Evolutionary conservation across 1,284 basidiomycete genomes (phyloP).

Genomic region (Ustilago sp.): DNA sequence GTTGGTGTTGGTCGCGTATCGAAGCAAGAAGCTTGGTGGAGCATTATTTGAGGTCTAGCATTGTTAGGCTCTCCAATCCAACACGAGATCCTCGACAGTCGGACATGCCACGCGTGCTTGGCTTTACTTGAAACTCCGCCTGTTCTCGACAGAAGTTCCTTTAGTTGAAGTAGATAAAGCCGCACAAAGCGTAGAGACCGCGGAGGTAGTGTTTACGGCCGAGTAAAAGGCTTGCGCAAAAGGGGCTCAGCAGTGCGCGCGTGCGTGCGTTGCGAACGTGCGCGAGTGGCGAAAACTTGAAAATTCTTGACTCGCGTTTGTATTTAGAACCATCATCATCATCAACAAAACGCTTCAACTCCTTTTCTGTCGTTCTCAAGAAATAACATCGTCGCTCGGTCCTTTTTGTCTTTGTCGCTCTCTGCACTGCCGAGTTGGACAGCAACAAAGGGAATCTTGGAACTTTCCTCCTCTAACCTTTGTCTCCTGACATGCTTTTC

Average conservation of each 20-base stretch:
- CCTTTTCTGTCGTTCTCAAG: neutral
- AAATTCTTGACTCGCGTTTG: too few relatives aligned
- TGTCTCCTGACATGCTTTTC: neutral
- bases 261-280: too few relatives aligned
- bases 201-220: too few relatives aligned
- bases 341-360: too few relatives aligned
- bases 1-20: neutral
- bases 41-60: neutral
- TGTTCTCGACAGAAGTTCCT: slow-evolving; percentile 10
- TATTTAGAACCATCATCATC: too few relatives aligned
- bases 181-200: too few relatives aligned
- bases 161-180: too few relatives aligned
- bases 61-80: neutral
- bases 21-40: neutral
- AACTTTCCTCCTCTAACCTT: slow-evolving; percentile 2
- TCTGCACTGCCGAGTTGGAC: slow-evolving; percentile 6
- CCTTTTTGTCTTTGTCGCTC: neutral
- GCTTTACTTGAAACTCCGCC: neutral
- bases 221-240: too few relatives aligned
- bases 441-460: neutral
- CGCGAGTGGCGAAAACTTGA: too few relatives aligned
- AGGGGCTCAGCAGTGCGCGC: too few relatives aligned
- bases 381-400: slow-evolving; percentile 1
- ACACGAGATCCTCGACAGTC: neutral
- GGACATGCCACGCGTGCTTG: slow-evolving; percentile 3